phyloP scores from a whole-genome alignment of 352 stramenopile species.

The Blastocystis sp. region DNA sequence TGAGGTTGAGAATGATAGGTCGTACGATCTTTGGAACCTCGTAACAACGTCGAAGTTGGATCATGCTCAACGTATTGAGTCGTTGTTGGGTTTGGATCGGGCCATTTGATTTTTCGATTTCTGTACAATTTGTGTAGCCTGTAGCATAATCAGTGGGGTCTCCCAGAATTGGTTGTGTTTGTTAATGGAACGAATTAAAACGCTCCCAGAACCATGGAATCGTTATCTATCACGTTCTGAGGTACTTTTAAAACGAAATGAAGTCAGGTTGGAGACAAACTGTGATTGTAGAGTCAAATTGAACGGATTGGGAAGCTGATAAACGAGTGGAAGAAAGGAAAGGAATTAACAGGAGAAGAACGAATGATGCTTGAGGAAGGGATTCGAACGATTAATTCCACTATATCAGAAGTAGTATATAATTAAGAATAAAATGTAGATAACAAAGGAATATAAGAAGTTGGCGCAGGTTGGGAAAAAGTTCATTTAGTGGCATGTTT shows the following conservation, averaged over 20 bases:
- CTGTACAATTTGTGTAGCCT: not conserved
- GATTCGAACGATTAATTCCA: not conserved
- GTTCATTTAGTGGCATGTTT: not conserved
- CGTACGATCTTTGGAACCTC: no score
- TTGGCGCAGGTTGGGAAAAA: not conserved
- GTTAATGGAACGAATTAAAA: not conserved
- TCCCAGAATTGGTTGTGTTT: not conserved
- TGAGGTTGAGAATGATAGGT: not conserved
- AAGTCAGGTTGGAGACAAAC: not conserved
- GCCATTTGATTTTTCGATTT: not conserved
- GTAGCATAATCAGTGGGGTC: not conserved
- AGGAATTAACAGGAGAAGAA: not conserved
- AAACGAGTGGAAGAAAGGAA: not conserved
- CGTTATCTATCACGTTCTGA: not conserved
- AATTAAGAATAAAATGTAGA: not conserved
- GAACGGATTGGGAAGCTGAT: not conserved
- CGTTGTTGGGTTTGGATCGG: not conserved
- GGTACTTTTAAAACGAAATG: not conserved
- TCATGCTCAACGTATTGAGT: not conserved
- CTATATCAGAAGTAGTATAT: not conserved
- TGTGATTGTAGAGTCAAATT: not conserved
- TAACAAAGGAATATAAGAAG: not conserved
- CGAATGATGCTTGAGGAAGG: not conserved
- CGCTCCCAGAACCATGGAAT: conserved; percentile 11
- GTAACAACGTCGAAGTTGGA: not conserved